Evolutionary conservation across 805 yeast species (phyloP).

Genomic region (Jamesozyma gamospora): DNA sequence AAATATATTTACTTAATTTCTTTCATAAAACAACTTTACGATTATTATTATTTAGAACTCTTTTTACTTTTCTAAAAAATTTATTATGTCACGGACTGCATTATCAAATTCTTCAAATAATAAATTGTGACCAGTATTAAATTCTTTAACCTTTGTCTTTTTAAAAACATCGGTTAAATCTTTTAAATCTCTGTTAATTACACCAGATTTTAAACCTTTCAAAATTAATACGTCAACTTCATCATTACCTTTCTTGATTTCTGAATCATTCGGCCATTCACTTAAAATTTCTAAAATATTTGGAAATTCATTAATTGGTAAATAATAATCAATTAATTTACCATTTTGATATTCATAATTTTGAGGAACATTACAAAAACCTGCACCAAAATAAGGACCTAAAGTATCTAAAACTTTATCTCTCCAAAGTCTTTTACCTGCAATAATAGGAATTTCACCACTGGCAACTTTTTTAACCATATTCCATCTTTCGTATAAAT

Average conservation of each 20-base stretch:
- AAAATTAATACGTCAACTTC: slow-evolving; percentile 34
- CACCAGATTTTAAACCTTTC: slow-evolving; percentile 35
- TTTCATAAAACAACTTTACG: too few species aligned
- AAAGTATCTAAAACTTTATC: slow-evolving; percentile 12
- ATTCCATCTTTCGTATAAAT: slow-evolving; percentile 14
- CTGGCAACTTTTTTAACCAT: slow-evolving; percentile 14
- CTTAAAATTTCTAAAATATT: slow-evolving; percentile 15
- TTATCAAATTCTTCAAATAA: slow-evolving; percentile 21
- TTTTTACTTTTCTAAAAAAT: slow-evolving; percentile 13
- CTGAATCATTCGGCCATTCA: slow-evolving; percentile 15
- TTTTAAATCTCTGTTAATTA: slow-evolving; percentile 30
- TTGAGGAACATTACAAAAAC: slow-evolving; percentile 17
- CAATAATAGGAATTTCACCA: slow-evolving; percentile 13
- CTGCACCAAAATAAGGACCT: slow-evolving; percentile 24
- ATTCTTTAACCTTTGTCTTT: slow-evolving; percentile 14
- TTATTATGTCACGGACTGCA: slow-evolving; percentile 9
- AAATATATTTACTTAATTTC: too few species aligned
- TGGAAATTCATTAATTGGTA: slow-evolving; percentile 22
- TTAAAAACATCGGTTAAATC: too few species aligned
- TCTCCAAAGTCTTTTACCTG: slow-evolving; percentile 19
- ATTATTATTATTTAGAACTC: too few species aligned
- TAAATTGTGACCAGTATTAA: slow-evolving; percentile 26
- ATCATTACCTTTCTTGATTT: slow-evolving; percentile 3
- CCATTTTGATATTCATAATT: slow-evolving; percentile 10
- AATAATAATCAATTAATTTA: slow-evolving; percentile 11